Evolutionary conservation across 176 grass and related monocot species (phyloP).

Genomic region (Alopecurus myosuroides): DNA sequence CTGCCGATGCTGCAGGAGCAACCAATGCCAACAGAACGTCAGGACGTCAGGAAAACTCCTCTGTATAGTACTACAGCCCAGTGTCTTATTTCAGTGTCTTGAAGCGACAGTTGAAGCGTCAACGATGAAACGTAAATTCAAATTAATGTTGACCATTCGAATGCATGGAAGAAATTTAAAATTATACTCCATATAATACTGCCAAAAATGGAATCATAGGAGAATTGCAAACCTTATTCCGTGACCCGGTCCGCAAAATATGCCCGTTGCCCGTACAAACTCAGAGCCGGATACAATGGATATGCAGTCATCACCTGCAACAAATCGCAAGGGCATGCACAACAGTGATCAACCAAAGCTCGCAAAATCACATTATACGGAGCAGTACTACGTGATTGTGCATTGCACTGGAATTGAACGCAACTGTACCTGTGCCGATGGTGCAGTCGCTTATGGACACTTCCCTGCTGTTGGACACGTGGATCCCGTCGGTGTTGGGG

Average conservation of each 20-base stretch:
- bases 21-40: slow-evolving; percentile 21
- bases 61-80: background rate
- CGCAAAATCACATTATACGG: background rate
- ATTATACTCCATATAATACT: background rate
- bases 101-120: background rate
- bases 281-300: slow-evolving; percentile 64
- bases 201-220: background rate
- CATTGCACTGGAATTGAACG: background rate
- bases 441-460: slow-evolving; percentile 45
- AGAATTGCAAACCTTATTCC: slow-evolving; percentile 41
- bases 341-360: background rate
- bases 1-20: slow-evolving; percentile 67
- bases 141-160: background rate
- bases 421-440: slow-evolving; percentile 56
- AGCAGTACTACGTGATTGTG: too few relatives aligned
- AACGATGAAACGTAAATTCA: background rate
- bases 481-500: slow-evolving; percentile 87
- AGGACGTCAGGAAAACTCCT: background rate
- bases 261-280: slow-evolving; percentile 43
- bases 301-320: slow-evolving; percentile 84
- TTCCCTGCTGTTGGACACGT: slow-evolving; percentile 42
- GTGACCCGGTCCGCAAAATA: slow-evolving; percentile 78
- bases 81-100: background rate
- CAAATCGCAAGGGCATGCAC: background rate
- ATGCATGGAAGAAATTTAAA: background rate